These are phyloP conservation scores for Trichoderma citrinoviride DNA, from an alignment of 2,329 filamentous ascomycete species.

Conservation along the genomic window DNA sequence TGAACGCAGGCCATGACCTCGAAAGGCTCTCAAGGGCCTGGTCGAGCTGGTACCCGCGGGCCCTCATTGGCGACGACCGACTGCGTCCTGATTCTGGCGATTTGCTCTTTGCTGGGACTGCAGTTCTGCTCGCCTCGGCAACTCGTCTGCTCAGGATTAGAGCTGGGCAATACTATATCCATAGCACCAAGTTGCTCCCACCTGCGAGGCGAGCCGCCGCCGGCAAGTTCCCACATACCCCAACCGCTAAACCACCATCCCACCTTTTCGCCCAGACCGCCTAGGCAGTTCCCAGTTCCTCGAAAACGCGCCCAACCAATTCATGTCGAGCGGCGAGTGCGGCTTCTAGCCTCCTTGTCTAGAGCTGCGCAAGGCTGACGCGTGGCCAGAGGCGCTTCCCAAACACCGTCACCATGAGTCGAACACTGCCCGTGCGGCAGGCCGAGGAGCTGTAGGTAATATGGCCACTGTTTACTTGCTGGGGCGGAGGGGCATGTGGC, in stretches of 20 bases:
- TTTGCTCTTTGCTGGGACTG: too few species aligned
- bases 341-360: constrained; percentile 22
- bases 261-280: constrained; percentile 21
- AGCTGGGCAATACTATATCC: neutral
- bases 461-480: constrained; percentile 20
- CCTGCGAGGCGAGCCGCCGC: neutral
- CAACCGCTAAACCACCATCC: constrained; percentile 19
- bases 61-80: constrained; percentile 9
- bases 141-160: too few species aligned
- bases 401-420: constrained; percentile 57
- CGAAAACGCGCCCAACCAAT: constrained; percentile 20
- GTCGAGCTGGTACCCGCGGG: neutral
- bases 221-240: constrained; percentile 11
- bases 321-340: constrained; percentile 22
- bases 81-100: neutral
- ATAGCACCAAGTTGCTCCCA: neutral
- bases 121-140: too few species aligned
- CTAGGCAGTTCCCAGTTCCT: constrained; percentile 4
- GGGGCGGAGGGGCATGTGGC: constrained; percentile 6
- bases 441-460: constrained; percentile 79
- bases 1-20: constrained; percentile 9
- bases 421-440: constrained; percentile 73
- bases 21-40: neutral
- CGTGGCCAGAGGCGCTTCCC: constrained; percentile 22
- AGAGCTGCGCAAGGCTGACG: constrained; percentile 22